A percentile compares a stretch with the other conserved stretches of the same genome.
phyloP scores from a whole-genome alignment of 495 filamentous ascomycete species.

The Podospora fimiseda region DNA sequence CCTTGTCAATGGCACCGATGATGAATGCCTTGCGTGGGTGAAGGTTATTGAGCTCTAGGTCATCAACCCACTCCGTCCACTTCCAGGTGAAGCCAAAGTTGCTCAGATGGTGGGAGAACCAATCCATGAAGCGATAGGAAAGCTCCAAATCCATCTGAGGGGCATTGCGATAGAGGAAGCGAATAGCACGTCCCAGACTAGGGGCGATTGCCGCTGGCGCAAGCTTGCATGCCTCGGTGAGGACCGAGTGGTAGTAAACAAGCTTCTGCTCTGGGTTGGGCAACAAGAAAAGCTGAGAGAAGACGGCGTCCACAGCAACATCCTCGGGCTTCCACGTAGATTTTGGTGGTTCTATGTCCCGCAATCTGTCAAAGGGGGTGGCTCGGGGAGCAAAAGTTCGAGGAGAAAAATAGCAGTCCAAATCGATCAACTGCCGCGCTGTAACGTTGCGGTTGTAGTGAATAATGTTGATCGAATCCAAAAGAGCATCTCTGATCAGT shows the following conservation, averaged over 20 bases:
- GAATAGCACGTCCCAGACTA: constrained; percentile 86
- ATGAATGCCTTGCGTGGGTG: constrained; percentile 93
- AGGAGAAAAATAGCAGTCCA: constrained; percentile 88
- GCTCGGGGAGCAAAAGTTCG: constrained; percentile 88
- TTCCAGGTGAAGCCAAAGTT: constrained; percentile 99
- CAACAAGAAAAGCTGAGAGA: constrained; percentile 86
- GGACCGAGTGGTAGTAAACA: constrained; percentile 90
- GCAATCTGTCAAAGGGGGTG: constrained; percentile 81
- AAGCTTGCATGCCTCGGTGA: constrained; percentile 93
- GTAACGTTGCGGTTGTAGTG: constrained; percentile 86
- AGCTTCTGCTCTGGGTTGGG: constrained; percentile 87
- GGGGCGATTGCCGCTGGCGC: constrained; percentile 94
- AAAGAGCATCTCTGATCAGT: constrained; percentile 73
- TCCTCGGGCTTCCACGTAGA: constrained; percentile 97
- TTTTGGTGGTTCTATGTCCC: constrained; percentile 62
- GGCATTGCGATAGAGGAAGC: constrained; percentile 75
- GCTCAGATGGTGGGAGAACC: constrained; percentile 96
- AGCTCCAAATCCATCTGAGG: constrained; percentile 84
- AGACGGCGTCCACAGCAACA: constrained; percentile 92
- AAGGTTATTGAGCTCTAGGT: constrained; percentile 66
- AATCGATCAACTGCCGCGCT: constrained; percentile 83
- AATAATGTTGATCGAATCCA: constrained; percentile 91
- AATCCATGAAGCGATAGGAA: constrained; percentile 82
- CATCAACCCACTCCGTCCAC: constrained; percentile 95
- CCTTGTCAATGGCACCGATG: constrained; percentile 83